Conservation (phyloP, 169 alveolate genomes). For the Perkinsus chesapeaki region DNA sequence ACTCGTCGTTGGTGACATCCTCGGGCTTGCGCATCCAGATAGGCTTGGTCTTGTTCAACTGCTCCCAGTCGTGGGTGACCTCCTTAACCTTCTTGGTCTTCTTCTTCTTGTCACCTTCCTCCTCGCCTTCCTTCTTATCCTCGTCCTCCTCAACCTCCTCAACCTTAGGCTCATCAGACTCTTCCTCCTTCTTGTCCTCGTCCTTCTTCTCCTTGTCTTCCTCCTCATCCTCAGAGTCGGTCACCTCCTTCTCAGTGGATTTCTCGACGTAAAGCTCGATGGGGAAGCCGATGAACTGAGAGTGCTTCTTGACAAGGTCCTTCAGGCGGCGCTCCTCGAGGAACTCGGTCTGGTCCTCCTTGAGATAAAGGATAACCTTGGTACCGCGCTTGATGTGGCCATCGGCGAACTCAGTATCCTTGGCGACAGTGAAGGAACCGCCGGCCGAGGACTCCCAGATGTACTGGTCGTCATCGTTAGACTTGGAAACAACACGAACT, state of each 20-base stretch:
- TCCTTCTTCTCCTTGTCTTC: constrained; percentile 52
- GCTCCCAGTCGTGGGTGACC: constrained; percentile 93
- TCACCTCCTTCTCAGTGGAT: constrained; percentile 94
- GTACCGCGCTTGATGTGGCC: constrained; percentile 90
- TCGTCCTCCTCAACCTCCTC: constrained; percentile 65
- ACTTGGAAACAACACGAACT: constrained; percentile 92
- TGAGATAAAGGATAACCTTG: constrained; percentile 86
- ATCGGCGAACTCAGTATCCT: constrained; percentile 58
- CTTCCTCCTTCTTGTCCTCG: constrained; percentile 45
- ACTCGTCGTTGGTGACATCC: constrained; percentile 97
- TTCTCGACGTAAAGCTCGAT: constrained; percentile 93
- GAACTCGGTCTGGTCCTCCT: constrained; percentile 93
- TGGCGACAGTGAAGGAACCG: constrained; percentile 94
- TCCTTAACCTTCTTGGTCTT: constrained; percentile 95
- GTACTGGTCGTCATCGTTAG: constrained; percentile 92
- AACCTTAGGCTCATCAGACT: constrained; percentile 51
- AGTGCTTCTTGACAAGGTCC: constrained; percentile 98
- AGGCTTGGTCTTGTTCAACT: constrained; percentile 96
- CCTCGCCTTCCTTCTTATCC: constrained; percentile 55
- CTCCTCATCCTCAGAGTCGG: constrained; percentile 95
- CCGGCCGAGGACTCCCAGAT: constrained; percentile 98
- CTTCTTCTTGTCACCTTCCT: constrained; percentile 74
- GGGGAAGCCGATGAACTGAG: constrained; percentile 98
- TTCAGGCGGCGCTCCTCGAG: constrained; percentile 94
- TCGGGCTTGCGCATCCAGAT: constrained; percentile 98